Conservation (phyloP, 257 asterid species). For the Solanum bulbocastanum region DNA sequence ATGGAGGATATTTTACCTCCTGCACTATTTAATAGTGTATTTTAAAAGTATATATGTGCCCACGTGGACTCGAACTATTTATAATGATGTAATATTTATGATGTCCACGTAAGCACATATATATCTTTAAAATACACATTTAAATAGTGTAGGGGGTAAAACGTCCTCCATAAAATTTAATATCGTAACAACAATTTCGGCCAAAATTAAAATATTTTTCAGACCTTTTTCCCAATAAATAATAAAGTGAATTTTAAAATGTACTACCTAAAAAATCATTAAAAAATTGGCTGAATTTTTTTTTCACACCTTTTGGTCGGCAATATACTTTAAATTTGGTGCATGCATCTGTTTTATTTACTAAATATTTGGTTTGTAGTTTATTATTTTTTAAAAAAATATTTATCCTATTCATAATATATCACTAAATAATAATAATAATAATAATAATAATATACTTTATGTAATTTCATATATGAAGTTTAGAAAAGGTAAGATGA, state of each 20-base stretch:
- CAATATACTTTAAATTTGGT: background rate
- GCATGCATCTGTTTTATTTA: background rate
- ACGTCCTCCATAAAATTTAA: too few species aligned
- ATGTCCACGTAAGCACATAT: too few species aligned
- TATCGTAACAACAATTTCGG: too few species aligned
- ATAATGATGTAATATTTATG: too few species aligned
- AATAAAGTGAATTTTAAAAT: background rate
- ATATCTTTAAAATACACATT: too few species aligned
- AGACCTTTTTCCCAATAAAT: too few species aligned
- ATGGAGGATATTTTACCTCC: too few species aligned
- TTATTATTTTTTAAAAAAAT: background rate
- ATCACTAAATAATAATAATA: background rate
- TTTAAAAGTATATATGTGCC: too few species aligned
- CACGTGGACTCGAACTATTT: too few species aligned
- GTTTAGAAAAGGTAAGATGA: rapidly evolving
- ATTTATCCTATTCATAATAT: background rate
- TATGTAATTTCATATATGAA: background rate
- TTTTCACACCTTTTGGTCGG: background rate
- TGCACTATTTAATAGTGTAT: too few species aligned
- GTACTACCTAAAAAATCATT: background rate
- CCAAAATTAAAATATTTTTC: too few species aligned
- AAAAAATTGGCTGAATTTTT: background rate
- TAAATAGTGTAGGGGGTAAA: too few species aligned
- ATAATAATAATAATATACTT: background rate
- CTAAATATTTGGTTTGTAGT: background rate